Evolutionary conservation across 1,139 yeast genomes (phyloP).

Genomic region (Geotrichum histeridarum): DNA sequence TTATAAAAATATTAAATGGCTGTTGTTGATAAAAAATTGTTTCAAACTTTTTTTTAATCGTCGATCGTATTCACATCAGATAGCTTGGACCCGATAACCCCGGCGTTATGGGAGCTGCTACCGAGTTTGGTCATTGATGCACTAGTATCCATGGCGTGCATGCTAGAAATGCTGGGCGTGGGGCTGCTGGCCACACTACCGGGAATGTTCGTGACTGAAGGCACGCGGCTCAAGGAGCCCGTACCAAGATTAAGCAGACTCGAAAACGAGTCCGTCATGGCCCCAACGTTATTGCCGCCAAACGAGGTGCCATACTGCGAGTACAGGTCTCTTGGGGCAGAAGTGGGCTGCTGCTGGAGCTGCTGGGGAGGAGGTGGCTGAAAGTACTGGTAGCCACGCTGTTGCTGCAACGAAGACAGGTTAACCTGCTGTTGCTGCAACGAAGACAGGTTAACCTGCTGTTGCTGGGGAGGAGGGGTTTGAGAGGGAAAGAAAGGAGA

Average conservation of each 20-base stretch:
- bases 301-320: slow-evolving; percentile 8
- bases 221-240: slow-evolving; percentile 15
- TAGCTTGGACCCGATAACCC: slow-evolving; percentile 18
- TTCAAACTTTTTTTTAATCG: not conserved
- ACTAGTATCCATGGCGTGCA: slow-evolving; percentile 7
- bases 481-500: slow-evolving; percentile 32
- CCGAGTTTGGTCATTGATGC: slow-evolving; percentile 8
- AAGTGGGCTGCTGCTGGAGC: slow-evolving; percentile 22
- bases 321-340: not conserved
- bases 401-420: slow-evolving; percentile 23
- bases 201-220: slow-evolving; percentile 14
- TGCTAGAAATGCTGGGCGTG: slow-evolving; percentile 15
- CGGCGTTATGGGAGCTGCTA: slow-evolving; percentile 14
- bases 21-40: not conserved
- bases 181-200: slow-evolving; percentile 13
- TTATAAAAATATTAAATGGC: slow-evolving; percentile 11
- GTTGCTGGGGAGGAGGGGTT: slow-evolving; percentile 28
- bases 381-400: slow-evolving; percentile 23
- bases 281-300: slow-evolving; percentile 17
- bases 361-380: not conserved
- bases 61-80: slow-evolving; percentile 16
- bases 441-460: slow-evolving; percentile 20
- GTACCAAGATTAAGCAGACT: slow-evolving; percentile 23
- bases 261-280: slow-evolving; percentile 27
- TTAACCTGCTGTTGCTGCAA: slow-evolving; percentile 25